Conservation (phyloP, 208 protist species). For the Acanthamoeba sp. region DNA sequence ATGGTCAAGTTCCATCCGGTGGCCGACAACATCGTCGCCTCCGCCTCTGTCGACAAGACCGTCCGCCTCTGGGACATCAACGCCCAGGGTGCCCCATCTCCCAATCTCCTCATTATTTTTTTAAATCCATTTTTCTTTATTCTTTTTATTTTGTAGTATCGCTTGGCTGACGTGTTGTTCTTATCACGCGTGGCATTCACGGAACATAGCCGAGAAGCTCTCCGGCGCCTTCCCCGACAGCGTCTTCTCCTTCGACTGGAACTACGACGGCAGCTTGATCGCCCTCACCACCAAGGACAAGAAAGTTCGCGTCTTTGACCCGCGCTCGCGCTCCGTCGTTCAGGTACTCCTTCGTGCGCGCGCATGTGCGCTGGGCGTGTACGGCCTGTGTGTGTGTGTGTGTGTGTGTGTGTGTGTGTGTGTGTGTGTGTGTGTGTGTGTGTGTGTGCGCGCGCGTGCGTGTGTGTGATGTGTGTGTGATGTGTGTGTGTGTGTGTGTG, state of each 20-base stretch:
- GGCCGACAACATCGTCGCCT: constrained; percentile 38
- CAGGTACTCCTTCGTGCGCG: neutral
- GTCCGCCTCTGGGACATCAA: constrained; percentile 42
- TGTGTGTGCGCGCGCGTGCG: too few species aligned
- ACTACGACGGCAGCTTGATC: constrained; percentile 67
- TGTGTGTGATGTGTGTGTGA: neutral
- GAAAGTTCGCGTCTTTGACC: constrained; percentile 53
- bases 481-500: neutral
- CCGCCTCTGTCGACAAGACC: constrained; percentile 56
- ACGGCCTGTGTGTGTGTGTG: neutral
- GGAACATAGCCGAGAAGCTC: neutral
- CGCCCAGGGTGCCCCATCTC: neutral
- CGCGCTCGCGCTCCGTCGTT: constrained; percentile 25
- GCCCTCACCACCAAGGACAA: constrained; percentile 72
- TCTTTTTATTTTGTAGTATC: neutral
- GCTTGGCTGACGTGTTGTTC: too few species aligned
- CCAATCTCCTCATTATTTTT: neutral
- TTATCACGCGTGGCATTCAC: neutral
- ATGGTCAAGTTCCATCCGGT: constrained; percentile 53
- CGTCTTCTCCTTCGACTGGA: constrained; percentile 54
- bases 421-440: neutral
- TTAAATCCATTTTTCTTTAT: too few species aligned
- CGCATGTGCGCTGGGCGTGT: too few species aligned
- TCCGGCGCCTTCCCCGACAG: constrained; percentile 34
- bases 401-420: neutral